phyloP scores from a whole-genome alignment of 352 stramenopile species.

The Globisporangium camurandrum region DNA sequence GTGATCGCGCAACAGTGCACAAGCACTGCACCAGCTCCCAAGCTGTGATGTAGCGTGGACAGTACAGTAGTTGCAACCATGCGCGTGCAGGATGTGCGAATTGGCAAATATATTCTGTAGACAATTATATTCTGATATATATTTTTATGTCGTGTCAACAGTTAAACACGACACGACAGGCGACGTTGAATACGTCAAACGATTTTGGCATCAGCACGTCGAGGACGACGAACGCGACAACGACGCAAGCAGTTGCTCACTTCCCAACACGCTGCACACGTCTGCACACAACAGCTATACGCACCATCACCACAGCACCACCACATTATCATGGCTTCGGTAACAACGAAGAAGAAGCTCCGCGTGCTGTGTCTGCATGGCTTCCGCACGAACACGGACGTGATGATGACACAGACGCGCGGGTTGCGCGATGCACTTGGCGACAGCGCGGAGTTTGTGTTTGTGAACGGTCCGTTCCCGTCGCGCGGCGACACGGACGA shows the following conservation, averaged over 20 bases:
- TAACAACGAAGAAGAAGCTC: slow-evolving; percentile 22
- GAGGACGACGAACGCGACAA: neutral
- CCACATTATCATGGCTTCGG: neutral
- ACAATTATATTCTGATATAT: no score
- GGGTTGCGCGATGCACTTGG: slow-evolving; percentile 28
- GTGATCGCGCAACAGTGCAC: slow-evolving; percentile 14
- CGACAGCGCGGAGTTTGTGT: slow-evolving; percentile 29
- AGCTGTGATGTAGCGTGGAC: no score
- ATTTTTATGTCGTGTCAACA: no score
- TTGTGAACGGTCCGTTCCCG: slow-evolving; percentile 27
- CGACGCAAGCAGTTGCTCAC: neutral
- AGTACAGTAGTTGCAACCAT: no score
- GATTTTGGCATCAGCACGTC: no score
- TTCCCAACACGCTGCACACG: neutral
- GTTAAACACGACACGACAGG: neutral
- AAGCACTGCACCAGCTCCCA: neutral
- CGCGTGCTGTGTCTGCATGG: slow-evolving; percentile 47
- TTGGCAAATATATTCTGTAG: no score
- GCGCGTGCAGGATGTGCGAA: no score
- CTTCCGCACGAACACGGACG: slow-evolving; percentile 42
- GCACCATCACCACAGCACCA: neutral
- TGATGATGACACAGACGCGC: slow-evolving; percentile 42
- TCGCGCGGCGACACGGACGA: slow-evolving; percentile 18
- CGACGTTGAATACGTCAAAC: neutral
- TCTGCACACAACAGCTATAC: neutral